Base-by-base conservation (phyloP, 495 filamentous ascomycete species). In the Lophiotrema nucula region DNA sequence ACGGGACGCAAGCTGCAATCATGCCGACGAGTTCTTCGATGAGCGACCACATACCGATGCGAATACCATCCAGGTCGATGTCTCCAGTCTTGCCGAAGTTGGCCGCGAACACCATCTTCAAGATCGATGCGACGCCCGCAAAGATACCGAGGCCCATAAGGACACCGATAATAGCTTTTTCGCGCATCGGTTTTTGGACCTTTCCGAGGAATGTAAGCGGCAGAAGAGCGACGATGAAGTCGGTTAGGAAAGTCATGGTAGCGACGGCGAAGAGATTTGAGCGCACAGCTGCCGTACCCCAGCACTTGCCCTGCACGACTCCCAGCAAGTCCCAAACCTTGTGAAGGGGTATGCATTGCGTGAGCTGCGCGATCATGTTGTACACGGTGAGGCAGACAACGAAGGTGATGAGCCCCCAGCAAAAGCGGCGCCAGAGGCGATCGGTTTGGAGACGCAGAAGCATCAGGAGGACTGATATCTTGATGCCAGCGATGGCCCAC, bases 131-230 rank as follows among this genome's bases (percentile, higher is more conserved):
- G 24, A 25, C 50, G 18, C 42, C 53, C 3, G 69, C 68, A 16
- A 67, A 11, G 15, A 72, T 31, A 16, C 69, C 69, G 39, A 72
- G 60, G 4, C 58, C 66, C 68, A 70, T 70, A 21, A 72, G 47
- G 49, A 71, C 47, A 8, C 22, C 57, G 31, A 72, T 47, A 35
- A 59, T 51, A 5, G 69, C 27, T 41, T 60, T 63, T 54, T 70
- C 68, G 4, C 56, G 57, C 21, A 69, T 38, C 31, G 66, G 69
- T n/a, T 64, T 45, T 35, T 63, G 61, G 21, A 72, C 41, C 42
- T 66, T 60, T 39, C 44, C 31, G 37, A 72, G 60, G 53, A 71
- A 71, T 39, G 56, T 68, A 31, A 72, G 37, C 19, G 70, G 70
- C 35, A 68, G 49, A 12, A 72, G 39, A 47, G 62, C 61, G 15